Evolutionary conservation across 1,284 basidiomycete genomes (phyloP), one percentile per base, ranked within the genome.

Genomic region (Wolfiporia cocos): DNA sequence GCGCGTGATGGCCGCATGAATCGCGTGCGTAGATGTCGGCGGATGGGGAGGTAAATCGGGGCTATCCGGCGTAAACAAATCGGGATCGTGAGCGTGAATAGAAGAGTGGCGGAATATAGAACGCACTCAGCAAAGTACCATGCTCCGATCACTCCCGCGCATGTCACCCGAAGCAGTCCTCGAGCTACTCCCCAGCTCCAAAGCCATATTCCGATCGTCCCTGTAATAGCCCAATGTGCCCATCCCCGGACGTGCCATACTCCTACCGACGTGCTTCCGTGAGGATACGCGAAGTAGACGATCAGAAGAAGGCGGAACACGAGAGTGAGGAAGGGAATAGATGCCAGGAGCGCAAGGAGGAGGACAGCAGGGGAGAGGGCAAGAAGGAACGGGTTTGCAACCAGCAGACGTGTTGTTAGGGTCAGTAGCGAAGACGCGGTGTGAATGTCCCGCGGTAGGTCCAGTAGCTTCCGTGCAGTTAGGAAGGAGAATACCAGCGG

Each of bases 131-230:
- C 75, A 56, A 92, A 95, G 60, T 95, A 96, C 92, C 92, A 97
- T 31, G 86, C 82, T 1, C 91, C 93, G 29, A 97, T 78, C 1
- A 93, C 88, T 20, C 81, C 86, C 0, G 90, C 83, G 35, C 85
- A 81, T 0, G 83, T 80, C 31, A 87, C 88, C 4, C 90, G 71
- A 40, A 92, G 67, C 0, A 92, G 61, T 1, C 93, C 92, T 23
- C 92, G 73, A 12, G 88, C 79, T 3, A 96, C 82, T 14, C 82
- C 87, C 88, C 92, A 94, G 9, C 78, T 87, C 92, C 92, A 97
- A 2, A 93, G 63, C 89, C 92, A 95, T 0, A 89, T 70, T 0
- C 68, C 69, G 2, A 85, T 67, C 0, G 84, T 76, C 3, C 74
- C 71, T 33, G 75, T 72, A 17, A 92, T 89, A 0, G 87, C 76